These are phyloP conservation scores for Penicillium silybi DNA, from an alignment of 495 filamentous ascomycete genomes.

Conservation along the genomic window DNA sequence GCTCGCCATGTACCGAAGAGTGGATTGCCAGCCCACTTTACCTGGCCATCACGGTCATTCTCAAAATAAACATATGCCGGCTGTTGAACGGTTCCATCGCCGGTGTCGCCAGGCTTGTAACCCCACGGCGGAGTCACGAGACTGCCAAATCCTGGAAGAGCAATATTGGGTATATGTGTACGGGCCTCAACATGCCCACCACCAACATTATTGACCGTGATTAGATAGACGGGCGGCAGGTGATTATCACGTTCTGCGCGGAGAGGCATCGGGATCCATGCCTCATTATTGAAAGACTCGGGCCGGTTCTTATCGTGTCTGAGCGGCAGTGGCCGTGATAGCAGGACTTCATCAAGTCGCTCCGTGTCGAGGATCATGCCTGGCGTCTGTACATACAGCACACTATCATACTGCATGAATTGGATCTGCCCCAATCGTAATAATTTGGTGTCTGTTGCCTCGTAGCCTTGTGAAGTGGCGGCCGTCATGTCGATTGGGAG, in stretches of 20 bases:
- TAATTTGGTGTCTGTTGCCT: constrained; percentile 37
- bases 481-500: constrained; percentile 44
- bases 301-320: constrained; percentile 32
- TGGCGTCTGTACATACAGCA: constrained; percentile 40
- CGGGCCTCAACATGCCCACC: constrained; percentile 37
- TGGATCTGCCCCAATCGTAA: constrained; percentile 43
- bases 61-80: constrained; percentile 45
- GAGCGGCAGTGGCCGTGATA: constrained; percentile 34
- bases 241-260: constrained; percentile 31
- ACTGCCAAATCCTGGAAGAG: constrained; percentile 33
- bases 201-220: constrained; percentile 42
- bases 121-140: constrained; percentile 31
- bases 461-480: constrained; percentile 33
- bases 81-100: constrained; percentile 12
- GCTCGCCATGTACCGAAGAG: constrained; percentile 41
- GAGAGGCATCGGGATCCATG: constrained; percentile 43
- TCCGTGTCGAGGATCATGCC: constrained; percentile 38
- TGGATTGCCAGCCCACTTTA: constrained; percentile 33
- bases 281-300: constrained; percentile 42
- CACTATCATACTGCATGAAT: constrained; percentile 47
- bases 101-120: constrained; percentile 7
- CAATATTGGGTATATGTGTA: constrained; percentile 39
- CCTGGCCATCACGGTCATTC: constrained; percentile 35
- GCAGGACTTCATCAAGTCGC: constrained; percentile 37
- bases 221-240: constrained; percentile 39